These are phyloP conservation scores for Nicotiana noctiflora DNA, from an alignment of 257 asterid species.

Conservation along the genomic window DNA sequence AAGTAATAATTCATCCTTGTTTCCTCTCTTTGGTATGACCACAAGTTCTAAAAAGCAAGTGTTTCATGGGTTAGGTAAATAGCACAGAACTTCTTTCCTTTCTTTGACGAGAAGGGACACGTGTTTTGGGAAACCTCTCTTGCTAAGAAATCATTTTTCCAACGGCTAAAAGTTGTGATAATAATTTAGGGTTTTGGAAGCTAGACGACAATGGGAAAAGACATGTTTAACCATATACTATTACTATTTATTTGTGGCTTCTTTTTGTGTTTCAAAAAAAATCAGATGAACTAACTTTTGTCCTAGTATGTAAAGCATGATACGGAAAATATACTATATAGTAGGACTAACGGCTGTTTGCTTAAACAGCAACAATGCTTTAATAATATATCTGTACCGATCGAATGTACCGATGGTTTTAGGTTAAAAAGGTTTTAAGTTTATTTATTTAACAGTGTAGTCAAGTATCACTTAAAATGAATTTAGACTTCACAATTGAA, in stretches of 20 bases:
- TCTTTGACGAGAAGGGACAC: background rate
- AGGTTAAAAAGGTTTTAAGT: too few relatives aligned
- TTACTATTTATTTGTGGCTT: background rate
- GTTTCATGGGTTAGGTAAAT: background rate
- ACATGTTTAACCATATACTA: background rate
- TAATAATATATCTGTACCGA: too few relatives aligned
- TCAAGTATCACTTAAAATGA: too few relatives aligned
- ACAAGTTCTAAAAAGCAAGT: background rate
- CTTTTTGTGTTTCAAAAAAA: too few relatives aligned
- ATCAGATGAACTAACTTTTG: too few relatives aligned
- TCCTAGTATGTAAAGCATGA: too few relatives aligned
- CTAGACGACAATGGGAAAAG: background rate
- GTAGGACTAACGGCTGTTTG: too few relatives aligned
- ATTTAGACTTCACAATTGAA: too few relatives aligned
- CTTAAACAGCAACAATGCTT: too few relatives aligned
- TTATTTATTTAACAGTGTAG: too few relatives aligned
- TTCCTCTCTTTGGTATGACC: background rate
- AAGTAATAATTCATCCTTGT: background rate
- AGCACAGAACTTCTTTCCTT: background rate
- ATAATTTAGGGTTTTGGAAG: background rate
- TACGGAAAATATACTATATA: too few relatives aligned
- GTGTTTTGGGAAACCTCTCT: conserved; percentile 21
- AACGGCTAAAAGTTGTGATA: background rate
- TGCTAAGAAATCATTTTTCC: conserved; percentile 22
- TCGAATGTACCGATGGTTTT: too few relatives aligned